Base-by-base conservation (phyloP, 768 basidiomycete genomes). In the Chalciporus sphaerocephalus region DNA sequence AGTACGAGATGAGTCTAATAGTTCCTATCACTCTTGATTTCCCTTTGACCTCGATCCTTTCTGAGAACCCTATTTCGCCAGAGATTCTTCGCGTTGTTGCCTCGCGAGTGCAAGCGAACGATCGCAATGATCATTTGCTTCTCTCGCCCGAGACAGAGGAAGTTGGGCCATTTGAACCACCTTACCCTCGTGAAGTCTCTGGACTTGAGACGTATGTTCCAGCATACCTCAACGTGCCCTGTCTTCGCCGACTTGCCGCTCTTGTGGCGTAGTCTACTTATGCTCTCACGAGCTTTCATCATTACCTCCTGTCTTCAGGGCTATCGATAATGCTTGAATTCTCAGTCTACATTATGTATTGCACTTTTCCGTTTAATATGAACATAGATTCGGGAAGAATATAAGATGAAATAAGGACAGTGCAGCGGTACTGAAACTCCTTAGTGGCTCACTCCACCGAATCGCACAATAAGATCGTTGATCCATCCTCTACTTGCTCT, bases 1-100 rank as follows among this genome's bases (percentile, higher is more conserved):
- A 98, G 70, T 99, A 98, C 65, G 96, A 99, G 81, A 92, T 92
- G 56, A 35, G 57, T 42, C 33, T 74, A 53, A 21, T 42, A 2
- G 27, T 36, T 30, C 22, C 8, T 44, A 9, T 44, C 4, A 36
- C 35, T 7, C 24, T 27, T 17, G 10, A 24, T 16, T 12, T 35
- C 28, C n/a, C 28, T 40, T 43, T 37, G 35, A 10, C 35, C 34
- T 40, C 27, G 44, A 48, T 38, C 44, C 21, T 51, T 45, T 38
- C 17, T 54, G n/a, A 94, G 91, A 93, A 90, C 55, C 96, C 95
- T 8, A 97, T 98, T 59, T 92, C 94, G 2, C 90, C 92, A 18
- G 95, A 98, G 70, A 98, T 99, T 51, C 75, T 99, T 30, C 87
- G 92, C 41, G 92, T 97, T 17, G 96, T 99, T 42, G 93, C 95